Conservation (phyloP, 768 basidiomycete genomes). For the Mycena polygramma region DNA sequence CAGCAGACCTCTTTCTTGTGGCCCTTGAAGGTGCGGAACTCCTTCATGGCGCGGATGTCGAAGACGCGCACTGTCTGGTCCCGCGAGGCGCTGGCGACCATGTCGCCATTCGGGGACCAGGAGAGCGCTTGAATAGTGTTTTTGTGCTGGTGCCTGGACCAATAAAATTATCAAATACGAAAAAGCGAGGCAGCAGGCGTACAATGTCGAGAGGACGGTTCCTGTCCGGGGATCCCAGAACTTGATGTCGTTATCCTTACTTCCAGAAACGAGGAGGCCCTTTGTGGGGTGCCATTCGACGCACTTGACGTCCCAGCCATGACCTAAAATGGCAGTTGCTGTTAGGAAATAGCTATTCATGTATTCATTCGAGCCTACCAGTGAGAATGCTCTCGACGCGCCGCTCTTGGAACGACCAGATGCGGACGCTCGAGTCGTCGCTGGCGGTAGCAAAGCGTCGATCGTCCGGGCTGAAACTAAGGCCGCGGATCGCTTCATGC, state of each 20-base stretch:
- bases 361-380: slow-evolving; percentile 58
- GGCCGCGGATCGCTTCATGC: slow-evolving; percentile 93
- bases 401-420: slow-evolving; percentile 96
- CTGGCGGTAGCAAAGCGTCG: slow-evolving; percentile 93
- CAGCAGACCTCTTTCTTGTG: slow-evolving; percentile 99
- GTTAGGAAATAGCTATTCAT: neutral
- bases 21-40: slow-evolving; percentile 90
- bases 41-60: slow-evolving; percentile 98
- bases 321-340: slow-evolving; percentile 65
- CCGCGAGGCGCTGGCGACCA: slow-evolving; percentile 94
- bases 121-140: slow-evolving; percentile 93
- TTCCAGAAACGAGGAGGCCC: slow-evolving; percentile 93
- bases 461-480: slow-evolving; percentile 95
- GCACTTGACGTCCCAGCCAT: slow-evolving; percentile 99
- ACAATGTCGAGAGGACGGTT: slow-evolving; percentile 91
- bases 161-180: too few species aligned
- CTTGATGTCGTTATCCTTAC: slow-evolving; percentile 98
- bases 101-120: slow-evolving; percentile 96
- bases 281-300: slow-evolving; percentile 99
- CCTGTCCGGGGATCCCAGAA: slow-evolving; percentile 99
- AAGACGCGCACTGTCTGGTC: slow-evolving; percentile 97
- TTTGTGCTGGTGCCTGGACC: slow-evolving; percentile 95
- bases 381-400: slow-evolving; percentile 90
- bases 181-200: too few species aligned
- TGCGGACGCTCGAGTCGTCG: slow-evolving; percentile 93